These are phyloP conservation scores for Linnemannia exigua DNA, from an alignment of 192 early-diverging fungal species.

Conservation along the genomic window DNA sequence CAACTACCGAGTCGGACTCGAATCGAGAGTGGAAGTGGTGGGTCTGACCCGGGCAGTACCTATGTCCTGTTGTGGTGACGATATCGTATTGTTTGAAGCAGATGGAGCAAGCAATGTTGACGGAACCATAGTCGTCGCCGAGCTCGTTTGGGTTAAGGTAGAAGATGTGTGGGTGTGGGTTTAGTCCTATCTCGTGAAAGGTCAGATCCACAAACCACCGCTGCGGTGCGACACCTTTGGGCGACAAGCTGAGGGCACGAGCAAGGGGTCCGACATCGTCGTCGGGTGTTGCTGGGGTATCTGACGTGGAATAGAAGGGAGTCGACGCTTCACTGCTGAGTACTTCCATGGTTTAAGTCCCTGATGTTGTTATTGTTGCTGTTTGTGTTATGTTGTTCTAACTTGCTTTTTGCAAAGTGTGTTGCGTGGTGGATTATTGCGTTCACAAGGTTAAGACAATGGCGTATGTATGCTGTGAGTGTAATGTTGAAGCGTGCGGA, in stretches of 20 bases:
- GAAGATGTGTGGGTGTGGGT: conserved; percentile 42
- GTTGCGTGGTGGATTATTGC: background rate
- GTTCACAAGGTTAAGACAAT: background rate
- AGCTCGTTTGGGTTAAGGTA: conserved; percentile 16
- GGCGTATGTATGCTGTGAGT: no score
- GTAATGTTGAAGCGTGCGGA: no score
- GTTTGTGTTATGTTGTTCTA: background rate
- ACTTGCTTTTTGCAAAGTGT: background rate
- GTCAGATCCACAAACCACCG: conserved; percentile 36
- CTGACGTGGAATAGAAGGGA: background rate
- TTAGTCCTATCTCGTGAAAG: conserved; percentile 30
- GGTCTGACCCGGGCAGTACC: conserved; percentile 2
- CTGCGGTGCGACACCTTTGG: conserved; percentile 23
- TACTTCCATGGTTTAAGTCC: background rate
- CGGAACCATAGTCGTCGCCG: background rate
- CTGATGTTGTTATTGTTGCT: background rate
- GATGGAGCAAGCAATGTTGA: conserved; percentile 24
- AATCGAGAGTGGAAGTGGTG: conserved; percentile 41
- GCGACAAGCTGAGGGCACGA: conserved; percentile 13
- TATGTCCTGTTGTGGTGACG: background rate
- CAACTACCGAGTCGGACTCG: background rate
- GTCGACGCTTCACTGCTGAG: background rate
- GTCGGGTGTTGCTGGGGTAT: background rate
- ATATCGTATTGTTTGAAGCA: conserved; percentile 44
- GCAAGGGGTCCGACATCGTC: background rate